phyloP scores from a whole-genome alignment of 495 filamentous ascomycete species.

The Evansstolkia leycettana region DNA sequence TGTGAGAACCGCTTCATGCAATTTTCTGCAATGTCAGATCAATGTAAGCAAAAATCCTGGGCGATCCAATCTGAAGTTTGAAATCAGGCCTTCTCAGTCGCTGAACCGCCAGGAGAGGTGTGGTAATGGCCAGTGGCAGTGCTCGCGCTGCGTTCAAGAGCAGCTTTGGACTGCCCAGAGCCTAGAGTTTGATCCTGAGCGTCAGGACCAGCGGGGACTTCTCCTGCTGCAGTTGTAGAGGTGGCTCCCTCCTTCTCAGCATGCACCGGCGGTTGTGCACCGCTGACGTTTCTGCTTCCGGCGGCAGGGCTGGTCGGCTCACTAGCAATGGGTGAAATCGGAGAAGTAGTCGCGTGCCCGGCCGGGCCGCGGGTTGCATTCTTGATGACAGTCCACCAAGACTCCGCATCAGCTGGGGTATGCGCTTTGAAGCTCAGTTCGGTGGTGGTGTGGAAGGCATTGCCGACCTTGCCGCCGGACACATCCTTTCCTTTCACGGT shows the following conservation, averaged over 20 bases:
- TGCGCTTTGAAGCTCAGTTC: constrained; percentile 64
- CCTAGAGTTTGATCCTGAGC: not conserved
- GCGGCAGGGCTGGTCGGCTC: constrained; percentile 4
- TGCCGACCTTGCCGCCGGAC: constrained; percentile 45
- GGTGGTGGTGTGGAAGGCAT: constrained; percentile 46
- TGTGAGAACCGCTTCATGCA: no score
- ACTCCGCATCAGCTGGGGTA: constrained; percentile 58
- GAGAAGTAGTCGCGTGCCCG: constrained; percentile 2
- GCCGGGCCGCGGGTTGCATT: constrained; percentile 15
- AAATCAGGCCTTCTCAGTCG: constrained; percentile 7
- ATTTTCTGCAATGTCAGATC: no score
- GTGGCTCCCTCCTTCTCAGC: constrained; percentile 12
- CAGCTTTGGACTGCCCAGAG: not conserved
- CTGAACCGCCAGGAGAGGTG: constrained; percentile 14
- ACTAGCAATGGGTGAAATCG: constrained; percentile 1
- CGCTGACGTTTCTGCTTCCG: constrained; percentile 3
- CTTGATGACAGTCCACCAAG: constrained; percentile 69
- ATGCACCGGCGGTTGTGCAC: constrained; percentile 14
- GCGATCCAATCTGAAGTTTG: no score
- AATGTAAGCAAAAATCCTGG: no score
- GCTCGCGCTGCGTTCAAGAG: constrained; percentile 16
- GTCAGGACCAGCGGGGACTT: not conserved
- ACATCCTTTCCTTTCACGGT: constrained; percentile 88
- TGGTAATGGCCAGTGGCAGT: constrained; percentile 18
- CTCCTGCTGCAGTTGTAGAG: not conserved